Evolutionary conservation across 352 stramenopile genomes (phyloP), one percentile per base, ranked within the genome.

Genomic region (Nothophytophthora sp.): DNA sequence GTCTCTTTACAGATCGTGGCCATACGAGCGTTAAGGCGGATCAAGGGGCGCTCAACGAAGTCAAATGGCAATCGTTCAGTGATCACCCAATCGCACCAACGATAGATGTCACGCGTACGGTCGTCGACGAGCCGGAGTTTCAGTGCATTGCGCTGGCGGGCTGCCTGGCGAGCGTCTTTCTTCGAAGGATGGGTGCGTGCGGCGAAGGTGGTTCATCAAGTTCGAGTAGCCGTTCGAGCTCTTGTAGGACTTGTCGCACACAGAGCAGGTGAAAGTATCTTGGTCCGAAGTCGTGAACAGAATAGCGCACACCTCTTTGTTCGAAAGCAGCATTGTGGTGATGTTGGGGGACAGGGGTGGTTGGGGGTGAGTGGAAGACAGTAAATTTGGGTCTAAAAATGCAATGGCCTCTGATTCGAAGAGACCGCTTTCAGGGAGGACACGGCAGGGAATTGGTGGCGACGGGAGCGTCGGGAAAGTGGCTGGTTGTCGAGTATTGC

Each of bases 191-290:
- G 49, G 30, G 38, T 49, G 38, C 28, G 40, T 39, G 22, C 34
- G 28, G 28, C 48, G 20, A 5, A 44, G 49, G 33, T 50, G 49
- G 3, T 23, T 50, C 11, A 45, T 47, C 20, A 57, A 6, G 49
- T 50, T 42, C 13, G 22, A 43, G 30, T 50, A 47, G 22, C 19
- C 49, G 19, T 57, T 22, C 10, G 22, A 19, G 46, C 50, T 58
- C 13, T 19, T 34, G 32, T 34, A 33, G 8, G 34, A 36, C 18
- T 58, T 50, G 15, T 22, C 40, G 46, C 35, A 54, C 12, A 25
- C 30, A 18, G 15, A 48, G 35, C 42, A 54, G 10, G 42, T 8
- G 19, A 33, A 60, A 5, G 38, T 44, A 24, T 48, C 37, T 23
- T 20, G 48, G 10, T 37, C 36, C 30, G 23, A 20, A 22, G 48